These are phyloP conservation scores for Schoenoplectus tabernaemontani DNA, from an alignment of 202 grass and related monocot species.

Conservation along the genomic window DNA sequence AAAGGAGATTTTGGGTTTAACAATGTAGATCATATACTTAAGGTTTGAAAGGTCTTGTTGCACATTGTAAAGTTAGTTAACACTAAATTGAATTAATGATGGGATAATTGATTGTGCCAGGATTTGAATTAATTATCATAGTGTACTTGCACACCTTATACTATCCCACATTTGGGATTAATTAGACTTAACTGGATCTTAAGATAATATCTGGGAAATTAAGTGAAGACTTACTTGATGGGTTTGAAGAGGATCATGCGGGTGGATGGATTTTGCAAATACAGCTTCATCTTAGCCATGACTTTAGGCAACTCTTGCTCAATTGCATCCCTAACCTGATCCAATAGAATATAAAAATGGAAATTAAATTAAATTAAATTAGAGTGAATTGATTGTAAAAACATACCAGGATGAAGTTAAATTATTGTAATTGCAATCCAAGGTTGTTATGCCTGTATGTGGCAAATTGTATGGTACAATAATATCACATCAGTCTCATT, in stretches of 20 bases:
- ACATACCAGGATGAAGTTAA: background rate
- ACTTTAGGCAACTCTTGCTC: constrained; percentile 72
- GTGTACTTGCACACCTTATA: background rate
- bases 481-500: background rate
- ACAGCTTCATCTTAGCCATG: constrained; percentile 79
- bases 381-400: background rate
- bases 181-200: background rate
- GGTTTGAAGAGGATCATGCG: constrained; percentile 97
- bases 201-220: background rate
- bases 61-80: background rate
- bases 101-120: background rate
- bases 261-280: constrained; percentile 92
- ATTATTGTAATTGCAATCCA: background rate
- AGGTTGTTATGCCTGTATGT: background rate
- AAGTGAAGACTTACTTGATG: constrained; percentile 58
- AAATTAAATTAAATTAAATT: background rate
- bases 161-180: background rate
- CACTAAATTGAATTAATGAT: background rate
- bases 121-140: background rate
- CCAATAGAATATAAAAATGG: background rate
- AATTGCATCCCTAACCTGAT: constrained; percentile 52
- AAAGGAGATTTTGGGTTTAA: background rate
- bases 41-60: background rate
- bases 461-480: background rate
- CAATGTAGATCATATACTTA: background rate